Conservation (phyloP, 768 basidiomycete genomes). For the Goffeauzyma gilvescens region DNA sequence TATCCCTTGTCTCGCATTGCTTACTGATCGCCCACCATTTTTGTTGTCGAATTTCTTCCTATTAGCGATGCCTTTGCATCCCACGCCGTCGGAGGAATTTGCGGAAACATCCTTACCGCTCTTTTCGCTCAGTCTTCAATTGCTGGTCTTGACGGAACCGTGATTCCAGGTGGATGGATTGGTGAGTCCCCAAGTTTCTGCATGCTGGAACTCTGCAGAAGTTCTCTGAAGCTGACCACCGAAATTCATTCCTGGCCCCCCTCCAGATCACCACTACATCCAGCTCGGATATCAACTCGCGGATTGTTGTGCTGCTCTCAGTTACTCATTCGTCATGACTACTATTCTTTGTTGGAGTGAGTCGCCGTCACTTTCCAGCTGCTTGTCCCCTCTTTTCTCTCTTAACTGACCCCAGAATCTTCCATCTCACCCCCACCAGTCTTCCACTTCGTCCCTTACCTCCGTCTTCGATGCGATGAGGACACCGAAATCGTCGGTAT, state of each 20-base stretch:
- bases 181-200: too few species aligned
- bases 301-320: conserved; percentile 16
- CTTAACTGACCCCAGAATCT: conserved; percentile 9
- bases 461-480: conserved; percentile 26
- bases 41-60: too few species aligned
- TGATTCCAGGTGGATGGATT: conserved; percentile 39
- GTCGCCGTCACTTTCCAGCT: too few species aligned
- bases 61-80: conserved; percentile 81
- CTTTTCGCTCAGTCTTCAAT: conserved; percentile 53
- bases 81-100: conserved; percentile 66
- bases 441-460: conserved; percentile 33
- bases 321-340: conserved; percentile 24
- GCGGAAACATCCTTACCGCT: conserved; percentile 41
- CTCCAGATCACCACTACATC: conserved; percentile 33
- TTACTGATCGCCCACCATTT: too few species aligned
- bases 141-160: conserved; percentile 17
- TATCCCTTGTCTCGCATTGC: too few species aligned
- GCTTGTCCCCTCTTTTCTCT: not conserved
- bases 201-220: too few species aligned
- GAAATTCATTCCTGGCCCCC: conserved; percentile 33
- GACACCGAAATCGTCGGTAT: conserved; percentile 33
- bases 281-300: conserved; percentile 48
- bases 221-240: too few species aligned
- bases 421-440: too few species aligned
- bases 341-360: conserved; percentile 20